These are phyloP conservation scores for Pseudotulostoma volvatum DNA, from an alignment of 495 filamentous ascomycete species.

Conservation along the genomic window DNA sequence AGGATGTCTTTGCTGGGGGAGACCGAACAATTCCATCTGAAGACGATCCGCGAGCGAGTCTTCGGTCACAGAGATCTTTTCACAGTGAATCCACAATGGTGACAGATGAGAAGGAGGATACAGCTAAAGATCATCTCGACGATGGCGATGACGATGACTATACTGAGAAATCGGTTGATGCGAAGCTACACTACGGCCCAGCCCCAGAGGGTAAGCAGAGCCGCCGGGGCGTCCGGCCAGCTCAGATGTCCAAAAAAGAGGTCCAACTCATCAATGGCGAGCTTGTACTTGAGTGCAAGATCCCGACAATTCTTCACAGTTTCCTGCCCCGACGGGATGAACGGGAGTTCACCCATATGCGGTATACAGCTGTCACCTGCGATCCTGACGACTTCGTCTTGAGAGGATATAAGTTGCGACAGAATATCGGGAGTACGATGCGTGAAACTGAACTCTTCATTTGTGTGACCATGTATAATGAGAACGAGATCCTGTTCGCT, in stretches of 20 bases:
- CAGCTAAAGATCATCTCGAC: slow-evolving; percentile 28
- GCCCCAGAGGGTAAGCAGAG: slow-evolving; percentile 74
- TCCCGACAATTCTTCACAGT: slow-evolving; percentile 90
- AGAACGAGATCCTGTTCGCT: slow-evolving; percentile 90
- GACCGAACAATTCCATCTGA: slow-evolving; percentile 30
- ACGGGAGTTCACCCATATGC: slow-evolving; percentile 97
- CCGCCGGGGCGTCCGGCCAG: slow-evolving; percentile 65
- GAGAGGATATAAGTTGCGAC: slow-evolving; percentile 84
- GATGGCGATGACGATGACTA: slow-evolving; percentile 26
- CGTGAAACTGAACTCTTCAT: slow-evolving; percentile 98
- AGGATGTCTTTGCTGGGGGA: slow-evolving; percentile 63
- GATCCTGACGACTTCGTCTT: slow-evolving; percentile 89
- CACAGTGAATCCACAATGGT: slow-evolving; percentile 47
- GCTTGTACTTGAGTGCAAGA: slow-evolving; percentile 95
- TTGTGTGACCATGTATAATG: slow-evolving; percentile 97
- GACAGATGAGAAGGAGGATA: slow-evolving; percentile 35
- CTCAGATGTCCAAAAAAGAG: slow-evolving; percentile 85
- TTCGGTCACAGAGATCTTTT: slow-evolving; percentile 45
- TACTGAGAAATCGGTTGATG: slow-evolving; percentile 20
- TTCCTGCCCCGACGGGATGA: slow-evolving; percentile 86
- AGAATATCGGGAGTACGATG: slow-evolving; percentile 70
- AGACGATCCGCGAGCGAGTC: slow-evolving; percentile 25
- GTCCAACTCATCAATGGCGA: slow-evolving; percentile 94
- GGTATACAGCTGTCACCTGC: slow-evolving; percentile 99
- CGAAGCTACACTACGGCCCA: slow-evolving; percentile 59